Conservation (phyloP, 768 basidiomycete species). For the Phaeotremella skinneri region DNA sequence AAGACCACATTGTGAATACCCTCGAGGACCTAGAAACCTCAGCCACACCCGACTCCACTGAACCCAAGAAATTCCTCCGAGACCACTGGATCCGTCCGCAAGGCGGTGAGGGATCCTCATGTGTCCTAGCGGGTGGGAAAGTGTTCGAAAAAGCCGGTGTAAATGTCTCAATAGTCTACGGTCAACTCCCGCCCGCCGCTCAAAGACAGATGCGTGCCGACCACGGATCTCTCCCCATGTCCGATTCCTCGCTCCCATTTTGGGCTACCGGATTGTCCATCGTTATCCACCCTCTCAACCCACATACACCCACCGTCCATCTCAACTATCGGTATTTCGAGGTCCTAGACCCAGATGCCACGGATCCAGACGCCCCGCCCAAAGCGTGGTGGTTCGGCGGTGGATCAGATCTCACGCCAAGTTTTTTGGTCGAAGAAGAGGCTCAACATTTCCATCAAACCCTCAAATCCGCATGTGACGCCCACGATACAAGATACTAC, state of each 20-base stretch:
- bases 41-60: constrained; percentile 15
- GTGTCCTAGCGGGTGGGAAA: constrained; percentile 64
- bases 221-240: constrained; percentile 60
- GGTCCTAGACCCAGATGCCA: constrained; percentile 58
- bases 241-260: constrained; percentile 67
- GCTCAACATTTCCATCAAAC: constrained; percentile 79
- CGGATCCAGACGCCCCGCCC: constrained; percentile 55
- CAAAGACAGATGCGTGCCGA: constrained; percentile 94
- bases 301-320: constrained; percentile 89
- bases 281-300: constrained; percentile 91
- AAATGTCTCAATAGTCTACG: constrained; percentile 89
- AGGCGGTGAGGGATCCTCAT: constrained; percentile 75
- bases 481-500: constrained; percentile 67
- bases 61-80: constrained; percentile 62
- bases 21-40: constrained; percentile 71
- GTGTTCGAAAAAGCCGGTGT: constrained; percentile 94
- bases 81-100: constrained; percentile 64
- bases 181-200: constrained; percentile 78
- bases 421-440: constrained; percentile 85
- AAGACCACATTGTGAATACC: constrained; percentile 70
- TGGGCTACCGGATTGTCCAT: constrained; percentile 89
- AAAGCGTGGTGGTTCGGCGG: constrained; percentile 99
- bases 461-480: constrained; percentile 71
- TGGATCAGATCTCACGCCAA: constrained; percentile 89
- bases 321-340: constrained; percentile 98